Base-by-base conservation (phyloP, 78 protist genomes). In the Cavenderia fasciculata region DNA sequence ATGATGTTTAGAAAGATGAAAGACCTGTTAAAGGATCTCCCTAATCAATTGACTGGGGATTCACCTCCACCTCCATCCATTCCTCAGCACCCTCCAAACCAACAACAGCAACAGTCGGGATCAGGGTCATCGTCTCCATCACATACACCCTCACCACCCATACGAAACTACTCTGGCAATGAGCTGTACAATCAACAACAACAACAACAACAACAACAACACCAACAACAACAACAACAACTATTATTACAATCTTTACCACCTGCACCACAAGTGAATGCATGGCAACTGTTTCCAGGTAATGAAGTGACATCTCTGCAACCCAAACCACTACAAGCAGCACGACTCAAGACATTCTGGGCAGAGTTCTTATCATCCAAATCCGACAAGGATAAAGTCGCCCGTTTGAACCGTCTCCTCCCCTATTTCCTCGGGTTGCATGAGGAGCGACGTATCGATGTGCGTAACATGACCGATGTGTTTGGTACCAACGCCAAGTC, bases 1-100 rank as follows among this genome's bases (percentile, higher is more conserved):
- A 65, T 33, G 2, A 82, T 82, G 89, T 68, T 82, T 70, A 47
- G 59, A 19, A 82, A 59, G 59, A 49, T 82, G 46, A 82, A 68
- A n/a, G 89, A 82, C 59, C 52, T 31, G 25, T 49, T 74, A 1
- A 74, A 74, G 68, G 84, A 74, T 74, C 46, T 56, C 2, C 84
- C 84, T 18, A 19, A 44, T 19, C 29, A 19, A 21, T 38, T 51
- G 4, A 21, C 43, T 19, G 19, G 23, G 31, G 77, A 82, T 4
- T n/a, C n/a, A n/a, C n/a, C n/a, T n/a, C n/a, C n/a, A n/a, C n/a
- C n/a, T n/a, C n/a, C n/a, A n/a, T n/a, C n/a, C n/a, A n/a, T n/a
- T n/a, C n/a, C n/a, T n/a, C 69, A 51, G 46, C 41, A 56, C 3
- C 75, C 18, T 4, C 75, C 41, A 40, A 68, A 51, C 31, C 76